These are phyloP conservation scores for Fomitopsis pulvina DNA, from an alignment of 768 basidiomycete species.

Conservation along the genomic window DNA sequence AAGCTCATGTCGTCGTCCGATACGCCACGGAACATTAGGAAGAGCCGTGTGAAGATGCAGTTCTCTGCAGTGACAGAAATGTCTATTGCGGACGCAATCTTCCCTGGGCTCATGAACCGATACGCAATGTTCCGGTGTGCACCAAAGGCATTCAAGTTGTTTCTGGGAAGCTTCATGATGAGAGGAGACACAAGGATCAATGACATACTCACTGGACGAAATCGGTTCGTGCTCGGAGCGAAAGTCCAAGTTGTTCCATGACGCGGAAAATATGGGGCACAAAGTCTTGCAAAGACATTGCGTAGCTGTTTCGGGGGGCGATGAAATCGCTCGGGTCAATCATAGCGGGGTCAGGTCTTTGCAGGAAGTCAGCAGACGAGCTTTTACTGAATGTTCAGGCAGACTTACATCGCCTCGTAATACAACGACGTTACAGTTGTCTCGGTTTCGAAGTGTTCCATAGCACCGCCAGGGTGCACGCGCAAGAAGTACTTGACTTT, in stretches of 20 bases:
- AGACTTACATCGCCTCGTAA: constrained; percentile 76
- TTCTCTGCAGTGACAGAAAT: constrained; percentile 78
- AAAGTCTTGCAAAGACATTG: constrained; percentile 78
- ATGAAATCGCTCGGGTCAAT: constrained; percentile 76
- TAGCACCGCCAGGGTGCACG: constrained; percentile 77
- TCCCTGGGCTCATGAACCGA: constrained; percentile 75
- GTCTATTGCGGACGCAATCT: constrained; percentile 82
- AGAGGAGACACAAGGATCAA: neutral
- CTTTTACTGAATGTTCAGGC: neutral
- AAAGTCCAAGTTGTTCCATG: constrained; percentile 81
- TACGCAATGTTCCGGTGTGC: constrained; percentile 85
- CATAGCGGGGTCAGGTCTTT: constrained; percentile 73
- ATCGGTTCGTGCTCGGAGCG: constrained; percentile 71
- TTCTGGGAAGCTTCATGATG: constrained; percentile 33
- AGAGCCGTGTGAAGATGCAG: constrained; percentile 77
- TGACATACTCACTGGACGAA: constrained; percentile 62
- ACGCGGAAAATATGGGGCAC: constrained; percentile 75
- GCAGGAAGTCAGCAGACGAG: constrained; percentile 2
- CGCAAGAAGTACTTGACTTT: constrained; percentile 81
- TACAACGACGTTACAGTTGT: constrained; percentile 76
- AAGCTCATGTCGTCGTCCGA: constrained; percentile 71
- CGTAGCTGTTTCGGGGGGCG: constrained; percentile 76
- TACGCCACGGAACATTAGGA: constrained; percentile 81
- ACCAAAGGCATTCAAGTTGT: constrained; percentile 69
- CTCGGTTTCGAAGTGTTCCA: constrained; percentile 83